These are phyloP conservation scores for Afroboletus lepidellus DNA, from an alignment of 1,284 basidiomycete genomes.

Conservation along the genomic window DNA sequence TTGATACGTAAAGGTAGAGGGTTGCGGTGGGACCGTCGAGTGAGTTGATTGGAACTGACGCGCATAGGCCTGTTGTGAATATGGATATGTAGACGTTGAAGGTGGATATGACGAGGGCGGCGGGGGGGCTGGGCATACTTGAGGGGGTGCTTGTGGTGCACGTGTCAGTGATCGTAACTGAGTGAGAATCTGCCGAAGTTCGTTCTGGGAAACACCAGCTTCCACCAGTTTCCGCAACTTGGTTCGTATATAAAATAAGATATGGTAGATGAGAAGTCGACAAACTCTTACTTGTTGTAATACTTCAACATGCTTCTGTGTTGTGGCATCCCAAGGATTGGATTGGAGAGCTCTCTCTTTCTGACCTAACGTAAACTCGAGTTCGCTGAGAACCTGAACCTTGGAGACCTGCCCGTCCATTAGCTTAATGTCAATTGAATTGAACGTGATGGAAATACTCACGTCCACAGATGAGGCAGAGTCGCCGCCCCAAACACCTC, in stretches of 20 bases:
- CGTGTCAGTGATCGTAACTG: conserved; percentile 72
- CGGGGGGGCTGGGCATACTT: conserved; percentile 27
- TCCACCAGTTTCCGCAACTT: conserved; percentile 78
- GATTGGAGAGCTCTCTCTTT: conserved; percentile 66
- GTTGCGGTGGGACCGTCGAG: conserved; percentile 13
- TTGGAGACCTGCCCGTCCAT: conserved; percentile 49
- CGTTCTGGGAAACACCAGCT: conserved; percentile 75
- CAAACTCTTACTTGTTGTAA: conserved; percentile 63
- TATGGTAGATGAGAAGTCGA: neutral
- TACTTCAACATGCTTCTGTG: conserved; percentile 66
- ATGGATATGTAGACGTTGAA: conserved; percentile 31
- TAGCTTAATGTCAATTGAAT: neutral
- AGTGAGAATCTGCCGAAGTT: conserved; percentile 75
- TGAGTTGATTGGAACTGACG: conserved; percentile 25
- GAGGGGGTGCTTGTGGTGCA: conserved; percentile 36
- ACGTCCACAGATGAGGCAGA: conserved; percentile 41
- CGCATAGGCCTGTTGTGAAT: conserved; percentile 30
- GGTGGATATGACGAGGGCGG: conserved; percentile 29
- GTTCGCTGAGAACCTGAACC: conserved; percentile 75
- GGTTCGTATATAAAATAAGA: conserved; percentile 4
- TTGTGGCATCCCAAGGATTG: conserved; percentile 64
- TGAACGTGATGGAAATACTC: conserved; percentile 4
- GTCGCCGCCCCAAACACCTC: conserved; percentile 70
- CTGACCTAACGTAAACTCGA: conserved; percentile 74
- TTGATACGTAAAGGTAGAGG: conserved; percentile 23